Percentiles rank a stretch among this genome's conserved stretches.
Conservation (phyloP, 257 asterid genomes). For the Salvia splendens region DNA sequence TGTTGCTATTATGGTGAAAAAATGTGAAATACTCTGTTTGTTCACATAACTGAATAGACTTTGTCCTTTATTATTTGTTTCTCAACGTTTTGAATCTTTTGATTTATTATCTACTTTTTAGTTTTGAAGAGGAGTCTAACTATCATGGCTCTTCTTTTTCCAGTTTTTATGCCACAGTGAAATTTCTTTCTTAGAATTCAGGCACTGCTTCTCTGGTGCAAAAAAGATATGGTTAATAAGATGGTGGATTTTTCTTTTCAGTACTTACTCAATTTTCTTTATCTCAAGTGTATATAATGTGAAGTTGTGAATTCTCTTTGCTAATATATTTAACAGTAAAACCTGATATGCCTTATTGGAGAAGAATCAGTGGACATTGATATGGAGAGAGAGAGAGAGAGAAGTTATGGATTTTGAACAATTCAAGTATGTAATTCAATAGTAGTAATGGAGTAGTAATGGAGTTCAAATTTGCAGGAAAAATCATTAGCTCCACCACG, state of each 20-base stretch:
- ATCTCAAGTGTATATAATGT: background rate
- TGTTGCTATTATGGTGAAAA: slow-evolving; percentile 18
- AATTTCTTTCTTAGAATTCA: background rate
- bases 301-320: background rate
- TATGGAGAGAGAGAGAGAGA: background rate
- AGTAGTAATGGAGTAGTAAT: too few relatives aligned
- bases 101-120: background rate
- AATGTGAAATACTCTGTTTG: background rate
- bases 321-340: background rate
- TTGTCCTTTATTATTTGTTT: slow-evolving; percentile 1
- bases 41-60: background rate
- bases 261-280: slow-evolving; percentile 1
- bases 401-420: background rate
- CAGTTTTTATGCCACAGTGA: background rate
- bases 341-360: slow-evolving; percentile 14
- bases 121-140: background rate
- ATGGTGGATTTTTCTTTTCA: slow-evolving; percentile 7
- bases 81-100: background rate
- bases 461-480: slow-evolving; percentile 61
- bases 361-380: background rate
- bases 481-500: slow-evolving; percentile 57
- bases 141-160: background rate
- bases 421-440: slow-evolving; percentile 24
- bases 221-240: slow-evolving; percentile 1
- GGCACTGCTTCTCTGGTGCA: slow-evolving; percentile 17